Base-by-base conservation (phyloP, 2,329 filamentous ascomycete genomes). In the Dichotomopilus funicola region DNA sequence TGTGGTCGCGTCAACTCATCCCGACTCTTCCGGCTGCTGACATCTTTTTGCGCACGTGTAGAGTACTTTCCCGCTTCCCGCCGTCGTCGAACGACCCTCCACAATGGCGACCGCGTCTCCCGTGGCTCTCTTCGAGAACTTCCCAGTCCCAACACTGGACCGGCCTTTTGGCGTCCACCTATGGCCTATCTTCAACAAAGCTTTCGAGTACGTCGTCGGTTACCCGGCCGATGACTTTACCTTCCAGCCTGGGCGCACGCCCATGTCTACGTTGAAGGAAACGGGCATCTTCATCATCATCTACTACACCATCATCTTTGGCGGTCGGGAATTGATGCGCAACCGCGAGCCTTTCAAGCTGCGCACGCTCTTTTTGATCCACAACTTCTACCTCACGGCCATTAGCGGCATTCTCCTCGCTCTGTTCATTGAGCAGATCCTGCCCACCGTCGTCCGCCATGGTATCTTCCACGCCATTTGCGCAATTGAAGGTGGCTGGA, bases 271-370 rank as follows among this genome's bases (percentile, higher is more conserved):
- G 4, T 77, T 96, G 67, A 87, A 87, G 72, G 85, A 89, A 74
- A 92, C 89, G 49, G 82, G 83, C 57, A 82, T 88, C 64, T 87
- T 91, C 70, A 86, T 96, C 65, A 76, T 90, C 68, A 76, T 88
- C 70, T 99, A 97, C 85, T 97, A 97, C 74, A 75, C 88, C 64
- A 78, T 96, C 75, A 94, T 97, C 68, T 95, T 97, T 64, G 91
- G 91, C 61, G 94, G 92, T 58, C 83, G 92, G 62, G 89, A 95
- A 74, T 71, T 91, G 66, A 97, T 99, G 94, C 89, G 89, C 75
- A 86, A 88, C 68, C 83, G 89, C 61, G 80, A 86, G 69, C 80
- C 92, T 27, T 87, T 94, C 77, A 89, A 95, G 80, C 82, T 97
- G 68, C 94, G 89, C 78, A 78, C 81, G 12, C 77, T 94, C 57